Base-by-base conservation (phyloP, 805 yeast genomes). In the Saccharomycopsis sp. region DNA sequence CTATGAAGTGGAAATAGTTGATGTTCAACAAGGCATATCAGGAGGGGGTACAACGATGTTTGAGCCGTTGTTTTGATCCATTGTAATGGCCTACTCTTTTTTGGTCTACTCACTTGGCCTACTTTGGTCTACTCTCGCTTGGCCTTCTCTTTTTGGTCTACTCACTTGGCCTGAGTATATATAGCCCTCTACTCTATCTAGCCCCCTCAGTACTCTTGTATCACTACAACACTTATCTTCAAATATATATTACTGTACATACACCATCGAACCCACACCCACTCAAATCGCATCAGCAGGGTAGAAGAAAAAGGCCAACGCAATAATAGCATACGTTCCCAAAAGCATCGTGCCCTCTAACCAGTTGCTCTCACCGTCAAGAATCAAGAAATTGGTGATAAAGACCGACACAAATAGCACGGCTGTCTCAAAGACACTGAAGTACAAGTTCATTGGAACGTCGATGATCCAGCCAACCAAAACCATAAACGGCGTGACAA, bases 351-450 rank as follows among this genome's bases (percentile, higher is more conserved):
- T 90, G 56, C 99, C 99, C 76, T 94, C 99, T 56, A 94, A 79
- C 97, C 98, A 94, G 70, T 94, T 92, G 60, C 91, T 83, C 71
- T 90, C 96, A 58, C 99, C 99, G 69, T 94, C 99, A 61, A 88
- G 79, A 62, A 94, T 86, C 65, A 91, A 79, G 70, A 87, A 86
- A 67, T 91, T 91, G 44, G 95, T 83, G 62, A 94, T 83, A 70
- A 91, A 86, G 61, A 94, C 96, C 20, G 97, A 82, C 48, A 90
- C 85, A 71, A 94, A 92, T 73, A 94, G 73, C 47, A 94, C 89
- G 0, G 94, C 91, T 1, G 98, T 91, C 74, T 94, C 99, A 68
- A 90, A 91, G 2, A 96, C 87, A 60, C 94, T 86, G 74, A 94
- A 94, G 71, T 85, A 88, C 64, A 94, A 75, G 14, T 92, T 82